A percentile compares a stretch with the other conserved stretches of the same genome.
These are phyloP conservation scores for Hymenoscyphus repandus DNA, from an alignment of 2,329 filamentous ascomycete genomes.

Conservation along the genomic window DNA sequence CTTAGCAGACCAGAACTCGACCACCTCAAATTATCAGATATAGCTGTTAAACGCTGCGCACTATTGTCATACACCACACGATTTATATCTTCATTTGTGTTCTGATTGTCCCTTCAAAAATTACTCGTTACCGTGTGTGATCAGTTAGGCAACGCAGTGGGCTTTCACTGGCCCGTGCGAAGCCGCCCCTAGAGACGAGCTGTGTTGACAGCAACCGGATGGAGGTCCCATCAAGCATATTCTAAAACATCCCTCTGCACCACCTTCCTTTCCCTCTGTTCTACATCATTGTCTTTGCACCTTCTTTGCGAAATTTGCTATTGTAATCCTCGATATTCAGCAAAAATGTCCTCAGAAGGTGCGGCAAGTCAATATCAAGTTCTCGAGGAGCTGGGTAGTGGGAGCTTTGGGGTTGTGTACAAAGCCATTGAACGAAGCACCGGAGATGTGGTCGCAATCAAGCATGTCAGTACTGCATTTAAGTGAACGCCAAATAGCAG, in stretches of 20 bases:
- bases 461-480: constrained; percentile 62
- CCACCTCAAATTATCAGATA: too few species aligned
- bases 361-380: constrained; percentile 89
- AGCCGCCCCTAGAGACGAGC: neutral
- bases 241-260: neutral
- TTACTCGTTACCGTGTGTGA: too few species aligned
- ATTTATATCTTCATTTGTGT: too few species aligned
- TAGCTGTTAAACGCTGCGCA: too few species aligned
- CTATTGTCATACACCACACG: too few species aligned
- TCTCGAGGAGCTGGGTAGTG: constrained; percentile 91
- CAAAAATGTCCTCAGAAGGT: constrained; percentile 26
- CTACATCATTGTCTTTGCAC: constrained; percentile 5
- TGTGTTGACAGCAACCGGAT: neutral
- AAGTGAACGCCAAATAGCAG: constrained; percentile 6
- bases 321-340: constrained; percentile 8
- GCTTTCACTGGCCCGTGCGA: neutral
- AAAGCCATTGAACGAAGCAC: constrained; percentile 90
- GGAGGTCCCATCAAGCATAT: neutral
- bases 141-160: neutral
- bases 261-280: neutral
- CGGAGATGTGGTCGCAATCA: constrained; percentile 92
- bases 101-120: neutral
- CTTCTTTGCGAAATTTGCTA: constrained; percentile 16
- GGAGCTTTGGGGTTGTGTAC: constrained; percentile 95
- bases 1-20: too few species aligned